Percentiles rank a stretch among this genome's conserved stretches.
These are phyloP conservation scores for Chlamydomonas reinhardtii DNA, from an alignment of 163 green algal genomes.

Conservation along the genomic window DNA sequence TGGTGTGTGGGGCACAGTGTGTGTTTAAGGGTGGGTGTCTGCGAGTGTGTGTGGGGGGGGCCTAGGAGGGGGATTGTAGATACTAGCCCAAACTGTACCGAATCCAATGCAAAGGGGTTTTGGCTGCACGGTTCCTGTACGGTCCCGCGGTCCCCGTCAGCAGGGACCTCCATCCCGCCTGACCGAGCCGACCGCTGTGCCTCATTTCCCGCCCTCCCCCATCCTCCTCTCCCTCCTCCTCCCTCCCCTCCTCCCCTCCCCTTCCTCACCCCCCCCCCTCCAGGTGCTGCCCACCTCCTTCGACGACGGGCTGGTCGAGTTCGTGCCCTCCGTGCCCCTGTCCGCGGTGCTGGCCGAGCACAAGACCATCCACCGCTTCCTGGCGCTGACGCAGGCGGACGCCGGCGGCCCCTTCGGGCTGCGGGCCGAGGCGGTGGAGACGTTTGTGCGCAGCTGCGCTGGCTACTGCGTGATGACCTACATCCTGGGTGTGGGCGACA, in stretches of 20 bases:
- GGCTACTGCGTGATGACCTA: conserved; percentile 98
- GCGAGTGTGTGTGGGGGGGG: too few relatives aligned
- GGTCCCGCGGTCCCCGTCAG: too few relatives aligned
- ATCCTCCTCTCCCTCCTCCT: not conserved
- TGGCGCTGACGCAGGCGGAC: conserved; percentile 72
- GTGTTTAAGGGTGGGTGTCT: too few relatives aligned
- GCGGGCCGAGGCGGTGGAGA: conserved; percentile 74
- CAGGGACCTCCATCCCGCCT: too few relatives aligned
- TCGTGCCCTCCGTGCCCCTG: conserved; percentile 85
- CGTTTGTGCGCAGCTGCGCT: conserved; percentile 91
- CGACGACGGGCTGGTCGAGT: conserved; percentile 95
- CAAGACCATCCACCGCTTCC: conserved; percentile 88
- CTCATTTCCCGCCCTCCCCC: not conserved
- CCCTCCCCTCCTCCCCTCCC: too few relatives aligned
- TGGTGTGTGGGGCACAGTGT: too few relatives aligned
- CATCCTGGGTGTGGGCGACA: conserved; percentile 94
- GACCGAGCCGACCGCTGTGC: too few relatives aligned
- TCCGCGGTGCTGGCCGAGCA: conserved; percentile 85
- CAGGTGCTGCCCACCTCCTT: conserved; percentile 91
- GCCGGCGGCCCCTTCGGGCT: conserved; percentile 83
- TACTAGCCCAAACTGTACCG: too few relatives aligned
- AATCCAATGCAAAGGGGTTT: too few relatives aligned
- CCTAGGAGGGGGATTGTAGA: too few relatives aligned
- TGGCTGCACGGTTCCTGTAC: too few relatives aligned
- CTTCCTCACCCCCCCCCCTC: not conserved